Base-by-base conservation (phyloP, 768 basidiomycete species). In the Tremella yokohamensis region DNA sequence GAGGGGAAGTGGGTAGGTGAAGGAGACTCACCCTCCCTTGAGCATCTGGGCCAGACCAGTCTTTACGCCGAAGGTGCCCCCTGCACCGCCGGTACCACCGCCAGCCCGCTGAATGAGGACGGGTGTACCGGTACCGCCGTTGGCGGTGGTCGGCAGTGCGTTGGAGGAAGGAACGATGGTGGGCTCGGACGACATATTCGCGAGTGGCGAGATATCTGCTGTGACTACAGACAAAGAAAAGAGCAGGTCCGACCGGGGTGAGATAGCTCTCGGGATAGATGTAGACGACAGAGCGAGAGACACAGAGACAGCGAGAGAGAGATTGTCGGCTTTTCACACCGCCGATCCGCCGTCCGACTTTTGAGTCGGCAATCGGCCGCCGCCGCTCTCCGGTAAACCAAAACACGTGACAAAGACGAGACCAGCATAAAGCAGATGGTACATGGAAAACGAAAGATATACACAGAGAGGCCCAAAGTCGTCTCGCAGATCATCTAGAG, bases 1-100 rank as follows among this genome's bases (percentile, higher is more conserved):
- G 42, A 16, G 42, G 42, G 15, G 42, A 39, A 4, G 2, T 4
- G 44, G 22, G 13, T 12, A 29, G 25, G 37, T 16, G 55, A 38
- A 45, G 9, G n/a, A 16, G 13, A 61, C 63, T 57, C 55, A 57
- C 54, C 42, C 62, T 56, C 66, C 64, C 83, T 96, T 96, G 70
- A 96, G 81, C 93, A 98, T 96, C 82, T 96, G 91, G 2, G 93
- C 91, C 47, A 98, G 81, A 58, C 90, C 92, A 20, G 89, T 89
- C 78, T 93, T 93, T 70, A 93, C 91, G 37, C 73, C 72, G 53
- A 74, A 75, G 19, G 73, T 75, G 2, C 75, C 76, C 22, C 63
- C 66, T 18, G 66, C 64, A 52, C 68, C 68, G 39, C 62, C 64
- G 16, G 54, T 39, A 1, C 58, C 62, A 4, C 57, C 53, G 12